Evolutionary conservation across 768 basidiomycete genomes (phyloP), one percentile per base, ranked within the genome.

Genomic region (Mycena polygramma): DNA sequence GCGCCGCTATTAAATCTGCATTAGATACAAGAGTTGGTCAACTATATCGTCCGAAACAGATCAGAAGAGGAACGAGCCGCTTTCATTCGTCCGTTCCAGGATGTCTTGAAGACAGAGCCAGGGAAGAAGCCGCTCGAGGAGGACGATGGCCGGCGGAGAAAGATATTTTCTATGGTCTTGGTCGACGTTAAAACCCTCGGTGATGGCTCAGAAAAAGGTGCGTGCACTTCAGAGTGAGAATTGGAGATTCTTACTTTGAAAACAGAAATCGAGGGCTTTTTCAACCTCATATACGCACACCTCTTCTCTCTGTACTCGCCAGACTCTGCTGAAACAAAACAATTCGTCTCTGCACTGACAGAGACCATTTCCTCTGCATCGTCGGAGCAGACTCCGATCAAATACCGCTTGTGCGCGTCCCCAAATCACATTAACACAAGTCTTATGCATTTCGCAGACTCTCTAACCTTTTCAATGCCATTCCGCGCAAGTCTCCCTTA

Each of bases 241-340:
- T 24, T 22, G 54, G 10, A 14, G 2, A 46, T 26, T 49, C 43
- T 75, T 7, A 75, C 48, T 37, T 37, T 62, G 39, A 30, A 30
- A 24, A 26, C 77, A 93, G 92, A 96, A 81, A 90, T 90, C 71
- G 94, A 95, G 81, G 94, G 94, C 22, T 95, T 95, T 80, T 95
- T 94, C 85, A 95, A 95, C 79, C 85, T 95, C 41, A 77, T 95
- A 51, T 92, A 88, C 75, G 87, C 94, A 4, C 93, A 95, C 81
- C 77, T 94, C 46, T 86, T 93, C 72, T 79, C 86, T 13, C 81
- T 93, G 30, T 91, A 88, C 80, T 80, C 88, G 9, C 69, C 81
- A 55, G 85, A 88, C 65, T 86, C 89, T 7, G 77, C 87, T 20
- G 89, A 91, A 78, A 84, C 83, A n/a, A 88, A 83, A 75, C 78